Evolutionary conservation across 306 rosid genomes (phyloP), one percentile per base, ranked within the genome.

Genomic region (Malus orientalis): DNA sequence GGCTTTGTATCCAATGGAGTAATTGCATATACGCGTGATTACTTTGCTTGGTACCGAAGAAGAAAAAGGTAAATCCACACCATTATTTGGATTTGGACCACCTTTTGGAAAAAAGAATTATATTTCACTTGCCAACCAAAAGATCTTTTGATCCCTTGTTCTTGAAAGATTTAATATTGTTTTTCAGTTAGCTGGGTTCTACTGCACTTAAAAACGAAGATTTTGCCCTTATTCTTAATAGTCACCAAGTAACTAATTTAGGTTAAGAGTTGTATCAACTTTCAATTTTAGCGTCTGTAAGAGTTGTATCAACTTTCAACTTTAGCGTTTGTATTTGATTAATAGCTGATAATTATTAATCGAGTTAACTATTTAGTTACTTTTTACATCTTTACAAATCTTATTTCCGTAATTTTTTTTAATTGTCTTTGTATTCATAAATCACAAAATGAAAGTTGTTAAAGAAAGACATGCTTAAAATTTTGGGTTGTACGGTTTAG

Each of bases 51-150:
- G 16, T 61, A 61, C 29, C 63, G 9, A 22, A 22, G 29, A 58
- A 58, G 36, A 32, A 10, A n/a, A 58, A 58, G 11, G 25, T 53
- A 42, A 82, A 53, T 81, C 29, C 79, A 78, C 63, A 33, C 38
- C 61, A 51, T 59, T 51, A 65, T 61, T 64, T 80, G 83, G 78
- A 62, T 47, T 14, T 47, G 54, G 54, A 47, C 80, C 64, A 72
- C 79, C 59, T 32, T 69, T 25, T n/a, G 4, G 14, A 58, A 38
- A 25, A 20, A 66, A 32, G 20, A 29, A 54, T 32, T 79, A 61
- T 74, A 15, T 32, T 75, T 54, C 65, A 19, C 8, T 27, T 10
- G 40, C 58, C 33, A 38, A 40, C 42, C 30, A 47, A 49, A 62
- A 49, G 5, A 15, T 15, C 20, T 49, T 5, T 42, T 57, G 68